A percentile compares a stretch with the other conserved stretches of the same genome.
These are phyloP conservation scores for Leccinum rimulosum DNA, from an alignment of 768 basidiomycete genomes.

Conservation along the genomic window DNA sequence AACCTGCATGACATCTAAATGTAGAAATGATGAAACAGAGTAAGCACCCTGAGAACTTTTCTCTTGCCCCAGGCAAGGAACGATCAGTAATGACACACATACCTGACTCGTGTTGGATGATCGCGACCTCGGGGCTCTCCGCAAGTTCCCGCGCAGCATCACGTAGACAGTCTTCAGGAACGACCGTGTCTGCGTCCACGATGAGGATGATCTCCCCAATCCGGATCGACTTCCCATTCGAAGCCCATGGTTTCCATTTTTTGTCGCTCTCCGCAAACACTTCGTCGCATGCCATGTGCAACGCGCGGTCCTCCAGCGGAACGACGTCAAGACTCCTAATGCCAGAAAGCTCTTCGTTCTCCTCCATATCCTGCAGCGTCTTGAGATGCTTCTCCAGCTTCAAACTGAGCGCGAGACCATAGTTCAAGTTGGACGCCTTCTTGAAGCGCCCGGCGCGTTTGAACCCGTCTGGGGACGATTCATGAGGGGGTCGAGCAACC, in stretches of 20 bases:
- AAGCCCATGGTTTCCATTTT: constrained; percentile 72
- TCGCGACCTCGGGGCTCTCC: constrained; percentile 59
- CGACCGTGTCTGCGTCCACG: constrained; percentile 86
- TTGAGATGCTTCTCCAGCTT: constrained; percentile 36
- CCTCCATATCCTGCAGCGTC: constrained; percentile 42
- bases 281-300: constrained; percentile 75
- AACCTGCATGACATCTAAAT: constrained; percentile 82
- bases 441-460: constrained; percentile 80
- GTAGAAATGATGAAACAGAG: neutral
- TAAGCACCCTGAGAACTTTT: neutral
- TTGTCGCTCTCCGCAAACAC: constrained; percentile 55
- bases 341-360: constrained; percentile 32
- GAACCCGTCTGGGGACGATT: constrained; percentile 19
- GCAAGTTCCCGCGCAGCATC: constrained; percentile 86
- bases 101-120: constrained; percentile 89
- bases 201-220: constrained; percentile 79
- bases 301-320: constrained; percentile 66
- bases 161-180: constrained; percentile 87
- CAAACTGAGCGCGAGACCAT: constrained; percentile 49
- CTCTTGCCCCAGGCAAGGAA: constrained; percentile 20
- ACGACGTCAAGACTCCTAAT: constrained; percentile 35
- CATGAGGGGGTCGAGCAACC: constrained; percentile 55
- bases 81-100: constrained; percentile 25
- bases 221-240: constrained; percentile 70
- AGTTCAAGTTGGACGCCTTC: constrained; percentile 93